Evolutionary conservation across 2,329 filamentous ascomycete species (phyloP), one percentile per base, ranked within the genome.

Genomic region (Fusarium virguliforme): DNA sequence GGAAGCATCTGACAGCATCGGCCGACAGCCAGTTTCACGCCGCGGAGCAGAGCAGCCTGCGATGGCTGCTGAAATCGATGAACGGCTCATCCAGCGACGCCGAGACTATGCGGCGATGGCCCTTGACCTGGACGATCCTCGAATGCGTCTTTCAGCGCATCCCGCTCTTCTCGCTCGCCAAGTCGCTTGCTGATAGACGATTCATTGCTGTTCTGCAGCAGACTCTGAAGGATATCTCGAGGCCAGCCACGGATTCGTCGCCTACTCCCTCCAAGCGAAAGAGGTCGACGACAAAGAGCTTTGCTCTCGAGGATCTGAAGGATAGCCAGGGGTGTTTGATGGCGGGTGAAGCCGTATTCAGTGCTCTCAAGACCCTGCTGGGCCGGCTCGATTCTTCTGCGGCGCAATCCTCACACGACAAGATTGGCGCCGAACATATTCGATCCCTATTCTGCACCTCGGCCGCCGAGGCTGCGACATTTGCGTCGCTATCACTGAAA

Each of bases 201-300:
- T 93, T 97, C 59, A 81, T 92, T 35, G 80, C 82, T 1, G 87
- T 94, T 9, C 78, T 97, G 43, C 89, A 91, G 73, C 87, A 89
- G 73, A 88, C 91, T 0, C 80, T 94, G 53, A 85, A 88, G 53
- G 91, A 94, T 26, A 71, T 87, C 38, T 84, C 85, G 8, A 71
- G 72, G 22, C 77, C 78, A n/a, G 46, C 56, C 9, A 65, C 69
- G n/a, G 76, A 80, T 41, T 72, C 77, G 13, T 62, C 75, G 30
- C 55, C 74, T 4, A 68, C 71, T 7, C 62, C 75, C 8, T 78
- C 83, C 40, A 87, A 87, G 73, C 79, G 85, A 64, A 89, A 89
- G 77, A 82, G 85, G 62, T 76, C 79, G 3, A 73, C 78, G 1
- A 71, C 76, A 3, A 76, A 78, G 6, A 58, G 30, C 8, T 86